Evolutionary conservation across 208 protist genomes (phyloP).

Genomic region (Leishmania arabica): DNA sequence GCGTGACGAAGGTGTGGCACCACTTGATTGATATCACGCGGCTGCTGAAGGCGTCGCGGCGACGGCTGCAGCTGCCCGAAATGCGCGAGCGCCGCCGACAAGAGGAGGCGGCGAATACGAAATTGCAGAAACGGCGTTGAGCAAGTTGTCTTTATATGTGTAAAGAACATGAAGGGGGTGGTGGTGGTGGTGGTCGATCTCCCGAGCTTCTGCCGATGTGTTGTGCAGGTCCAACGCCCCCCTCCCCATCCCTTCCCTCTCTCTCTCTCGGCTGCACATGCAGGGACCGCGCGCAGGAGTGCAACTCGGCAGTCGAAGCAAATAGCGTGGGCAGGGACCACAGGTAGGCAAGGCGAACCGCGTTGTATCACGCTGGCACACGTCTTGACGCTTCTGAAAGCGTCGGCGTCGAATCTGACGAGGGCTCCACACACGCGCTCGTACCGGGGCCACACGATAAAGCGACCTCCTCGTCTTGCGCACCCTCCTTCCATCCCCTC

Average conservation of each 20-base stretch:
- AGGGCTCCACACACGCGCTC: not conserved
- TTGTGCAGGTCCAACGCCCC: not conserved
- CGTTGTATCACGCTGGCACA: not conserved
- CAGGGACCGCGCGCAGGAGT: not conserved
- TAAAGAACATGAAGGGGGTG: not conserved
- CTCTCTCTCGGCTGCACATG: not conserved
- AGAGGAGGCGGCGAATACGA: conserved; percentile 11
- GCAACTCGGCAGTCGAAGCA: not conserved
- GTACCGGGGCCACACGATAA: not conserved
- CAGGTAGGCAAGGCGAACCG: not conserved
- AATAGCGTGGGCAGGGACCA: not conserved
- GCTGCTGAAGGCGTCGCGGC: conserved; percentile 61
- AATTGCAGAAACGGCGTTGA: conserved; percentile 6
- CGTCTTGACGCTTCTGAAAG: not conserved
- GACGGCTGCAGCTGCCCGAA: conserved; percentile 43
- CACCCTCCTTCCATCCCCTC: not conserved
- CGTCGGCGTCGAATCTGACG: not conserved
- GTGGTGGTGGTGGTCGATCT: not conserved
- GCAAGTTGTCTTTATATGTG: not conserved
- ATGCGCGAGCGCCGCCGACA: conserved; percentile 9
- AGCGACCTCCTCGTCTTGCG: not conserved
- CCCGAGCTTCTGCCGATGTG: not conserved
- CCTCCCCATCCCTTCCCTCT: not conserved
- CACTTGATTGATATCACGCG: conserved; percentile 63
- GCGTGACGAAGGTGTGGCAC: conserved; percentile 34